Base-by-base conservation (phyloP, 2,329 filamentous ascomycete genomes). In the Ophiostoma piceae region DNA sequence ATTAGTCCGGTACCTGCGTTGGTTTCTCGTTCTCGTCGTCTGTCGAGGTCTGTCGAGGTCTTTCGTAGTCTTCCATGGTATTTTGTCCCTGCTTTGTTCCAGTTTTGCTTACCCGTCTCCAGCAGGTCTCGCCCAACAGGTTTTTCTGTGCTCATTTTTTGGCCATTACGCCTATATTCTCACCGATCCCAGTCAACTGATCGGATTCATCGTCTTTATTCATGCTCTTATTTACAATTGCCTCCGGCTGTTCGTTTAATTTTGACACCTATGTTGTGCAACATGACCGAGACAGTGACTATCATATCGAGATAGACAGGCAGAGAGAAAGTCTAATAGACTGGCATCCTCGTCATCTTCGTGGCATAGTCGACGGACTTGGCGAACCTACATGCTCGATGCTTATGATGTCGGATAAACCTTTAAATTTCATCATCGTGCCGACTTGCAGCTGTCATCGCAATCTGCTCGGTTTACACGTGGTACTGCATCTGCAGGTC, bases 1-100 rank as follows among this genome's bases (percentile, higher is more conserved):
- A 35, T 35, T 64, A 5, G 11, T 35, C 26, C 12, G 57, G 57
- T 64, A 64, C 57, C 57, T 64, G 57, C 57, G 57, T 64, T 64
- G 29, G 29, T 64, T 64, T 64, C 32, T 37, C 19, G 19, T 54
- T n/a, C 47, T 54, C 47, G 47, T 43, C 9, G 41, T 43, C 41
- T 54, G 8, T 26, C 16, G n/a, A 1, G 41, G 41, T 43, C 41
- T 22, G 8, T 26, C 16, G n/a, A 1, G 11, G 47, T 22, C 19
- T 22, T n/a, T 54, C 16, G 16, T 22, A n/a, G 8, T 54, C 47
- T 22, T 16, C 11, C 19, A 16, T 43, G 41, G 41, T 43, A 1
- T 16, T 16, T 54, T 19, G 16, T n/a, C n/a, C n/a, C 47, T n/a
- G 5, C 47, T 54, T 54, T 4, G 19, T n/a, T 16, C 11, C 47